Base-by-base conservation (phyloP, 2,329 filamentous ascomycete genomes). In the Aspergillus glaucus region DNA sequence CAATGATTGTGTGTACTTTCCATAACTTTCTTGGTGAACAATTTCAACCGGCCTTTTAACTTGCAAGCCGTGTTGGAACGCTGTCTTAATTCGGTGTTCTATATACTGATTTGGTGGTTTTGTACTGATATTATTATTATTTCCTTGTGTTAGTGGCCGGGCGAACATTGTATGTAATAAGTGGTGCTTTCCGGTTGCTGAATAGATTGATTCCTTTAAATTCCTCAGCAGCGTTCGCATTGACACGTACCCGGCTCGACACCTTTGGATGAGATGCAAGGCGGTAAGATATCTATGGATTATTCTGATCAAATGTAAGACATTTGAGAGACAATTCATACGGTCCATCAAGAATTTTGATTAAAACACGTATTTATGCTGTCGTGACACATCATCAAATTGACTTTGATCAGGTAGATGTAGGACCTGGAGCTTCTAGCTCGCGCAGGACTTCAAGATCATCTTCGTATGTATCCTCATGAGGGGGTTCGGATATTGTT, bases 391-490 rank as follows among this genome's bases (percentile, higher is more conserved):
- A 30, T 10, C 24, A 10, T 30, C 5, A 36, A 36, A 17, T 7
- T 15, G n/a, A 15, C n/a, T n/a, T 17, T 40, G 19, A 12, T 43
- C 26, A 39, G 8, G 32, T 50, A 32, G 34, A 32, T 22, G 43
- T 12, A 26, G 17, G n/a, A 39, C 40, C 53, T 43, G 50, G 60
- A 44, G 62, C 48, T 6, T 57, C 61, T 19, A 64, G 43, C 24
- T 61, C 61, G 44, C 63, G 80, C 81, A 89, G 84, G 1, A 79
- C 83, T 51, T 82, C 84, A 66, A 86, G 81, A 12, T 86, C 83
- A 47, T 84, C 82, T 1, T 75, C 78, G 62, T 79, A 82, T 21
- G 73, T 66, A 32, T 75, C 63, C 4, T 64, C 56, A 22, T 30
- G 12, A 34, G 12, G 19, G 42, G 41, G 32, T 15, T 46, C 46